phyloP scores from a whole-genome alignment of 768 basidiomycete species.

The Xerocomellus dryophilus region DNA sequence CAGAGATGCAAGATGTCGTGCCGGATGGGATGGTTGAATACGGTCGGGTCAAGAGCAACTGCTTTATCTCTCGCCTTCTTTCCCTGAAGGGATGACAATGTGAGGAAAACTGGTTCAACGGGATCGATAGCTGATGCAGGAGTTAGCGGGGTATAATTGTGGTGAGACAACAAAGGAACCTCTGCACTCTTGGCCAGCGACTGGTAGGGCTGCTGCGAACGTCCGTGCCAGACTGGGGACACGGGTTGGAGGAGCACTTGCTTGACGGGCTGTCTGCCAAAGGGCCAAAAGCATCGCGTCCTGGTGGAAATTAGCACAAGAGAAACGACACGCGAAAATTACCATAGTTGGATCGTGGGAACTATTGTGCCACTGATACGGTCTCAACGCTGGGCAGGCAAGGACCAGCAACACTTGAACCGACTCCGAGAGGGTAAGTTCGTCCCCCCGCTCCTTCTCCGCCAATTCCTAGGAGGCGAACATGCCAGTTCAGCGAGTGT shows the following conservation, averaged over 20 bases:
- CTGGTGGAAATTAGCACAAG: neutral
- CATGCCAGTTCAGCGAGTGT: neutral
- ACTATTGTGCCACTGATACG: conserved; percentile 1
- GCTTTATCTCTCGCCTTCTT: conserved; percentile 44
- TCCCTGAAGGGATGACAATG: conserved; percentile 54
- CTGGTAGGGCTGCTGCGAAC: conserved; percentile 11
- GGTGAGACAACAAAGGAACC: conserved; percentile 13
- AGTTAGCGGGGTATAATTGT: conserved; percentile 5
- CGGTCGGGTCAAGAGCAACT: conserved; percentile 69
- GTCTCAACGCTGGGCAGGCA: neutral
- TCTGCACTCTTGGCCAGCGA: conserved; percentile 11
- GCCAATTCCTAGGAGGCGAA: neutral
- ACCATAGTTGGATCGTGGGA: conserved; percentile 28
- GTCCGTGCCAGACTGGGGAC: conserved; percentile 3
- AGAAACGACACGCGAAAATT: neutral
- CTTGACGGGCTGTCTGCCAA: conserved; percentile 14
- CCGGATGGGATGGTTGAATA: conserved; percentile 87
- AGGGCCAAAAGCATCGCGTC: conserved; percentile 19
- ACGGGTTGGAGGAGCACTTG: neutral
- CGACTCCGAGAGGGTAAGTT: conserved; percentile 41
- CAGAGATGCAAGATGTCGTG: conserved; percentile 92
- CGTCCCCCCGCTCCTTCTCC: conserved; percentile 7
- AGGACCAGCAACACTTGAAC: conserved; percentile 28
- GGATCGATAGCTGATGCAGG: conserved; percentile 36
- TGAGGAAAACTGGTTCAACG: conserved; percentile 52